Percentiles rank a stretch among this genome's conserved stretches.
phyloP scores from a whole-genome alignment of 1,284 basidiomycete genomes.

The Tylopilus sp. region DNA sequence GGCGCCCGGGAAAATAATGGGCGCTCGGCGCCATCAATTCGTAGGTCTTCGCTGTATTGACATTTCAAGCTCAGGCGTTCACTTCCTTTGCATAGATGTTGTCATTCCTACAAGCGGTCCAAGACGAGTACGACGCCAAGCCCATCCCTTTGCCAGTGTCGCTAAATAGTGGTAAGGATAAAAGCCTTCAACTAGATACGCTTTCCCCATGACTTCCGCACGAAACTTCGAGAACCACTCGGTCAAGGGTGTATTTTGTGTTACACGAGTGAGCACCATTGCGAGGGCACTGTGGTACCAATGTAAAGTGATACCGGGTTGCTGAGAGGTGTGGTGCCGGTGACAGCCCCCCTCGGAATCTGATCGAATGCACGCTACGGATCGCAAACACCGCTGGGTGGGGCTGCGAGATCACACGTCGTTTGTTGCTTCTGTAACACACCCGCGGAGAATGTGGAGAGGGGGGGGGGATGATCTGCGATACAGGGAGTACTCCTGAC shows the following conservation, averaged over 20 bases:
- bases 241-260: no score
- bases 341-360: no score
- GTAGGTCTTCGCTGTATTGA: constrained; percentile 43
- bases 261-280: background rate
- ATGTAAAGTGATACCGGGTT: background rate
- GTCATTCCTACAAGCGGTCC: constrained; percentile 48
- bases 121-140: constrained; percentile 41
- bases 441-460: background rate
- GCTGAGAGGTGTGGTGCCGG: no score
- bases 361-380: no score
- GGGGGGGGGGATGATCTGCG: no score
- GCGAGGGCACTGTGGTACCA: background rate
- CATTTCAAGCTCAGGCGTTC: background rate
- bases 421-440: no score
- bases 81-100: constrained; percentile 42
- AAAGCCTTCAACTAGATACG: background rate
- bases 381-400: no score
- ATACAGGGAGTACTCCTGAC: no score
- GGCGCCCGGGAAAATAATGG: constrained; percentile 60
- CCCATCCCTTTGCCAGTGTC: background rate
- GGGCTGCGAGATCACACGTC: no score
- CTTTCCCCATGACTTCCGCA: background rate
- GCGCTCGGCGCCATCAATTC: constrained; percentile 67
- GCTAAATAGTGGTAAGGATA: background rate
- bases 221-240: background rate